Evolutionary conservation across 2,329 filamentous ascomycete species (phyloP).

Genomic region (Fusarium chuoi): DNA sequence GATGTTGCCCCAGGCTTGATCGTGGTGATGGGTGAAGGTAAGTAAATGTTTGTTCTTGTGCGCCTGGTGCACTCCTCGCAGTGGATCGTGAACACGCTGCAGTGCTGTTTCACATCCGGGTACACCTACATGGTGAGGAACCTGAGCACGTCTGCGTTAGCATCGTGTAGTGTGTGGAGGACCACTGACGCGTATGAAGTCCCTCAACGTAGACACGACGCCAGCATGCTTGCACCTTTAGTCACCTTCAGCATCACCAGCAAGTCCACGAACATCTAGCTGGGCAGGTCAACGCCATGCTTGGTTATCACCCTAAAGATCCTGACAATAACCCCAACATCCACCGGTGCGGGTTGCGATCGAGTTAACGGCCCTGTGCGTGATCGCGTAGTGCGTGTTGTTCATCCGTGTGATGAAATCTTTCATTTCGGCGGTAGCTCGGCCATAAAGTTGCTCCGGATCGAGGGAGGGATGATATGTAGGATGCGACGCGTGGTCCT

Average conservation of each 20-base stretch:
- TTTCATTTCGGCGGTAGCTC: neutral
- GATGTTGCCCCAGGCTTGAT: neutral
- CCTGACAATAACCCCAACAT: too few relatives aligned
- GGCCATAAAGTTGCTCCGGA: neutral
- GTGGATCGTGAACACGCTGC: neutral
- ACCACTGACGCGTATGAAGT: too few relatives aligned
- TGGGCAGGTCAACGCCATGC: too few relatives aligned
- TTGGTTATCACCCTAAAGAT: too few relatives aligned
- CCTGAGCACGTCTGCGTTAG: neutral
- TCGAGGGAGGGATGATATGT: neutral
- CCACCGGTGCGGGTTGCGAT: neutral
- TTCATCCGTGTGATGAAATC: neutral
- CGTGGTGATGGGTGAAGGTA: neutral
- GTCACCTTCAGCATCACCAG: neutral
- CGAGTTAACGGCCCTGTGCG: neutral
- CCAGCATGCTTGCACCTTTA: neutral
- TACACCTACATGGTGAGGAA: neutral
- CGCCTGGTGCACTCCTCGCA: neutral
- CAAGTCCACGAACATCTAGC: neutral
- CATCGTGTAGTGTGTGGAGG: neutral
- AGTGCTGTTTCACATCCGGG: neutral
- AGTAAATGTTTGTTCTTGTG: conserved; percentile 32
- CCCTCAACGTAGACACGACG: too few relatives aligned
- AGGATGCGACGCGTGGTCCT: neutral
- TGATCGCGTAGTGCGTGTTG: neutral